Percentiles rank a stretch among this genome's conserved stretches.
These are phyloP conservation scores for Oryza meyeriana DNA, from an alignment of 176 grass and related monocot species.

Conservation along the genomic window DNA sequence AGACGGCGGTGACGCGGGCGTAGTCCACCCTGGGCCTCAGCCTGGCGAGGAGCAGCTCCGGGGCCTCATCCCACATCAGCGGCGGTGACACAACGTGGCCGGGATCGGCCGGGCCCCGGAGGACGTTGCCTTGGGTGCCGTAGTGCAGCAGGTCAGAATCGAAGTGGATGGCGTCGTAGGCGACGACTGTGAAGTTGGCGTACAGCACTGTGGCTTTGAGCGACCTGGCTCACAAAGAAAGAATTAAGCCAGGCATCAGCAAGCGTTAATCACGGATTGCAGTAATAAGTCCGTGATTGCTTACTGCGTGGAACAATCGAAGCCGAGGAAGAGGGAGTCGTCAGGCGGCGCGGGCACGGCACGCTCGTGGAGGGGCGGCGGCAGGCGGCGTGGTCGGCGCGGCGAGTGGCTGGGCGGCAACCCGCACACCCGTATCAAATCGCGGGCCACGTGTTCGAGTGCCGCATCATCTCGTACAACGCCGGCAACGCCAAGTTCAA, in stretches of 20 bases:
- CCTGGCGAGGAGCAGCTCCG: conserved; percentile 51
- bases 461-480: too few species aligned
- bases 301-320: conserved; percentile 90
- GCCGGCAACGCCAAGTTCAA: too few species aligned
- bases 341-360: too few species aligned
- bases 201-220: conserved; percentile 79
- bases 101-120: conserved; percentile 47
- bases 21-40: conserved; percentile 38
- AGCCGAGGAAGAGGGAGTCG: conserved; percentile 72
- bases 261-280: too few species aligned
- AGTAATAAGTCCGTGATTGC: neutral
- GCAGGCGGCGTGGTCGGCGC: too few species aligned
- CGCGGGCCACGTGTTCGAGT: too few species aligned
- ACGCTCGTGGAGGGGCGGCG: too few species aligned
- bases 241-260: too few species aligned
- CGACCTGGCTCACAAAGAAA: conserved; percentile 36
- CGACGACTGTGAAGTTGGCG: conserved; percentile 39
- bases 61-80: conserved; percentile 80
- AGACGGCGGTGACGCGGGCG: conserved; percentile 50
- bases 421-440: too few species aligned
- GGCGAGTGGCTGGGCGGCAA: too few species aligned
- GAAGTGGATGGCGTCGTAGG: conserved; percentile 64
- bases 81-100: conserved; percentile 72
- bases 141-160: conserved; percentile 76
- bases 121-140: conserved; percentile 63